Evolutionary conservation across 371 early-diverging fungal genomes (phyloP).

Genomic region (Mortierella sp.): DNA sequence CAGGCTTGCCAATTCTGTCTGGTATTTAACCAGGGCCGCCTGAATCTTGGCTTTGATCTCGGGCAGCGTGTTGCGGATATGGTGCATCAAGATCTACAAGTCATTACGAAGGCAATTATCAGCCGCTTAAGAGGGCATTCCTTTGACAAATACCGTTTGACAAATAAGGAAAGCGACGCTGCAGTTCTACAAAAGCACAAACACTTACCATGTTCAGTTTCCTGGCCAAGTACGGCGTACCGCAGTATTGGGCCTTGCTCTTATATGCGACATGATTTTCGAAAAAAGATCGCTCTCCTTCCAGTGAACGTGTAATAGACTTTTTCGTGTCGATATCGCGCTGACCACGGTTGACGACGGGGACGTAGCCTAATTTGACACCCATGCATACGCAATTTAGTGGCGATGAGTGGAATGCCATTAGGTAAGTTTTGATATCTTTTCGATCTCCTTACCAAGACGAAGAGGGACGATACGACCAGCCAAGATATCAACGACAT

Average conservation of each 20-base stretch:
- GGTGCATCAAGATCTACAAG: conserved; percentile 99
- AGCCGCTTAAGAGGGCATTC: too few relatives aligned
- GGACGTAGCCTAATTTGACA: conserved; percentile 93
- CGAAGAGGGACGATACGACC: conserved; percentile 96
- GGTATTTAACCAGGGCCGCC: conserved; percentile 84
- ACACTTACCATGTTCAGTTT: conserved; percentile 89
- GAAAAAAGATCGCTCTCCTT: conserved; percentile 92
- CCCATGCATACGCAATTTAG: too few relatives aligned
- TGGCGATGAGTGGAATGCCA: too few relatives aligned
- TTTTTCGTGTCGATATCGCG: conserved; percentile 95
- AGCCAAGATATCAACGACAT: conserved; percentile 98
- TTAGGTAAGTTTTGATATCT: too few relatives aligned
- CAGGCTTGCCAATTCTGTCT: conserved; percentile 83
- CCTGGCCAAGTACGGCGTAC: conserved; percentile 96
- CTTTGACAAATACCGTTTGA: too few relatives aligned
- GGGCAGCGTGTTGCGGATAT: conserved; percentile 95
- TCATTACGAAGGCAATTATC: conserved; percentile 5
- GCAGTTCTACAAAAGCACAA: neutral
- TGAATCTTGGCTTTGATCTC: conserved; percentile 98
- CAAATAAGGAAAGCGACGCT: neutral
- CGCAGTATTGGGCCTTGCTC: conserved; percentile 97
- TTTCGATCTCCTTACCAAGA: conserved; percentile 53
- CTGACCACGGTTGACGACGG: conserved; percentile 95
- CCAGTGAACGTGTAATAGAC: conserved; percentile 87
- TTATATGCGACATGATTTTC: conserved; percentile 93